Conservation (phyloP, 1,284 basidiomycete genomes). For the Pisolithus thermaeus region DNA sequence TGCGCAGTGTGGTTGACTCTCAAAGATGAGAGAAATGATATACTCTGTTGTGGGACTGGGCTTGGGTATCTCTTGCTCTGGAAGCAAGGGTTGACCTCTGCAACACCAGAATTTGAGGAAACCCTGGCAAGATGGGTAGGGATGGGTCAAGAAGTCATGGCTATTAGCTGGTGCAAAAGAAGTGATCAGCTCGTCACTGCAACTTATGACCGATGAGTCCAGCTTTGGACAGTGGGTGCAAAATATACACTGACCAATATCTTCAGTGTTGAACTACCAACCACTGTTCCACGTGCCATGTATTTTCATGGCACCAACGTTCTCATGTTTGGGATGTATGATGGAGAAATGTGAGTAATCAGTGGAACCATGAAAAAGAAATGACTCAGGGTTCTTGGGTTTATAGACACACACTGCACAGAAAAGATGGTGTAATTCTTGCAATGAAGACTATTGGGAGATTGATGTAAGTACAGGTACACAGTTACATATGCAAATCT, state of each 20-base stretch:
- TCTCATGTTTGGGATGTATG: conserved; percentile 4
- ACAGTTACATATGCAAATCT: too few relatives aligned
- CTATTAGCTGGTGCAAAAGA: neutral
- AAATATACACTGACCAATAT: conserved; percentile 1
- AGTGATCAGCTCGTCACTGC: neutral
- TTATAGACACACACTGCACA: neutral
- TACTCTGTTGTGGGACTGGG: conserved; percentile 3
- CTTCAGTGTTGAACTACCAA: conserved; percentile 4
- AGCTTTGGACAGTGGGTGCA: conserved; percentile 6
- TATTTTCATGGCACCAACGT: neutral
- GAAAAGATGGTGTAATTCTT: conserved; percentile 1
- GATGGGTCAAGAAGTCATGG: conserved; percentile 5
- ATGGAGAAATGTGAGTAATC: conserved; percentile 7
- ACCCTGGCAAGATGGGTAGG: neutral
- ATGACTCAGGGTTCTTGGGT: neutral
- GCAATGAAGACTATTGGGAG: neutral
- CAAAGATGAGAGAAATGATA: neutral
- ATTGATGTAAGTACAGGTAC: neutral
- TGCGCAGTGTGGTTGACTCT: conserved; percentile 3
- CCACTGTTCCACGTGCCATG: neutral
- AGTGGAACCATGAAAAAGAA: neutral
- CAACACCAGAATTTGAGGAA: conserved; percentile 2
- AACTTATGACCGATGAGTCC: conserved; percentile 2
- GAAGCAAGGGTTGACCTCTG: neutral
- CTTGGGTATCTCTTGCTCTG: neutral